Conservation (phyloP, 2,329 filamentous ascomycete species). For the Aureobasidium namibiae region DNA sequence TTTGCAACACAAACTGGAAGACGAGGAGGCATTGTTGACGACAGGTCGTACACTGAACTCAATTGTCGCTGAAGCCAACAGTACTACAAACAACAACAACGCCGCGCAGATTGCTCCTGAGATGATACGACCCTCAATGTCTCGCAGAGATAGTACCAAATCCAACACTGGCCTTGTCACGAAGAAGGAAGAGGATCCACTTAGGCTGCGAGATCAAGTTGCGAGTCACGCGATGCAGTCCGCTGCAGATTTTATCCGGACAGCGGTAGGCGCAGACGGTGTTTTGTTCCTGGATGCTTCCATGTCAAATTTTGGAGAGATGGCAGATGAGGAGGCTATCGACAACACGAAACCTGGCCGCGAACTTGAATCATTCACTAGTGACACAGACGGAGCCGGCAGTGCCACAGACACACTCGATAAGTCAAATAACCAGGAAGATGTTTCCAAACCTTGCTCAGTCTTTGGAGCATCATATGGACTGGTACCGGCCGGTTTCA, state of each 20-base stretch:
- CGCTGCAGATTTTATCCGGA: slow-evolving; percentile 36
- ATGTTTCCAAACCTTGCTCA: slow-evolving; percentile 1
- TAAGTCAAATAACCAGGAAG: not conserved
- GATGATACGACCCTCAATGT: not conserved
- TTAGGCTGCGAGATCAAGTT: slow-evolving; percentile 17
- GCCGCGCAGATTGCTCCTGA: not conserved
- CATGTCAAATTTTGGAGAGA: slow-evolving; percentile 3
- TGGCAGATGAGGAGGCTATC: not conserved
- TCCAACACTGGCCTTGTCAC: not conserved
- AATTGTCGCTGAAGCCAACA: not conserved
- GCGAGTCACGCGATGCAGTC: slow-evolving; percentile 28
- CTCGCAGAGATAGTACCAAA: slow-evolving; percentile 3
- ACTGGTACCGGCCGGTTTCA: not conserved
- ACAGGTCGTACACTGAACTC: slow-evolving; percentile 4
- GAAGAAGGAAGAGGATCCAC: slow-evolving; percentile 18
- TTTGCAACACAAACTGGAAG: slow-evolving; percentile 1
- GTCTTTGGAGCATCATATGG: slow-evolving; percentile 4
- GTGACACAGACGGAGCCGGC: slow-evolving; percentile 5
- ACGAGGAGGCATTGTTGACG: not conserved
- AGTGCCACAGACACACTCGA: slow-evolving; percentile 2
- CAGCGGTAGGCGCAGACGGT: slow-evolving; percentile 38
- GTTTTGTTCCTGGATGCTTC: slow-evolving; percentile 34
- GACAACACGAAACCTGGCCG: not conserved
- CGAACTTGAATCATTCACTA: not conserved
- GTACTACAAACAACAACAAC: not conserved